Evolutionary conservation across 1,284 basidiomycete species (phyloP).

Genomic region (Bjerkandera adusta): DNA sequence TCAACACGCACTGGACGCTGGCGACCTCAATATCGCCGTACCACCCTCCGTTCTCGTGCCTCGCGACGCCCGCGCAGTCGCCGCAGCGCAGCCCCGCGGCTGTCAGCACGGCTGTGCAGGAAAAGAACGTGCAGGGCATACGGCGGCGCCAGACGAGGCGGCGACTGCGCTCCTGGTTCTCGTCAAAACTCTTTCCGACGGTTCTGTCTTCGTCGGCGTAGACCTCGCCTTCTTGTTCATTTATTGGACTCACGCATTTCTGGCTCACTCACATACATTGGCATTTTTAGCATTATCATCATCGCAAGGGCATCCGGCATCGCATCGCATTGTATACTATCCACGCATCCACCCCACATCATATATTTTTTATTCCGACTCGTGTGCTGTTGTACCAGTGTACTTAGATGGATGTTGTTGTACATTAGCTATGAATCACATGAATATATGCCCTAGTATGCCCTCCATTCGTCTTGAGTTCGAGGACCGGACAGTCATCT

Average conservation of each 20-base stretch:
- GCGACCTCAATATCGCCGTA: conserved; percentile 26
- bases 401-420: conserved; percentile 13
- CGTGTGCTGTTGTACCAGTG: conserved; percentile 23
- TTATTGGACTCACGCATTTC: conserved; percentile 3
- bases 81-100: conserved; percentile 8
- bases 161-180: conserved; percentile 56
- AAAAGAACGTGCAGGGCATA: conserved; percentile 27
- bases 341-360: conserved; percentile 13
- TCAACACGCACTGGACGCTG: conserved; percentile 29
- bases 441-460: conserved; percentile 7
- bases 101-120: conserved; percentile 21
- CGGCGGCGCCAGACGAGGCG: conserved; percentile 44
- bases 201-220: conserved; percentile 37
- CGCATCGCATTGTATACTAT: conserved; percentile 14
- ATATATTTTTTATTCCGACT: conserved; percentile 36
- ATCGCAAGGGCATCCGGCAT: too few species aligned
- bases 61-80: conserved; percentile 19
- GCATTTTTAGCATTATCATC: conserved; percentile 13
- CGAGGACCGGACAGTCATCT: background rate
- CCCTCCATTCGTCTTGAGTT: background rate
- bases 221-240: conserved; percentile 5
- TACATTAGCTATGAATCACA: conserved; percentile 3
- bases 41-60: conserved; percentile 24
- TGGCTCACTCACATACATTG: conserved; percentile 20
- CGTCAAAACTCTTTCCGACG: conserved; percentile 52